Percentiles rank a stretch among this genome's conserved stretches.
Conservation (phyloP, 2,329 filamentous ascomycete species). For the Aspergillus sp. region DNA sequence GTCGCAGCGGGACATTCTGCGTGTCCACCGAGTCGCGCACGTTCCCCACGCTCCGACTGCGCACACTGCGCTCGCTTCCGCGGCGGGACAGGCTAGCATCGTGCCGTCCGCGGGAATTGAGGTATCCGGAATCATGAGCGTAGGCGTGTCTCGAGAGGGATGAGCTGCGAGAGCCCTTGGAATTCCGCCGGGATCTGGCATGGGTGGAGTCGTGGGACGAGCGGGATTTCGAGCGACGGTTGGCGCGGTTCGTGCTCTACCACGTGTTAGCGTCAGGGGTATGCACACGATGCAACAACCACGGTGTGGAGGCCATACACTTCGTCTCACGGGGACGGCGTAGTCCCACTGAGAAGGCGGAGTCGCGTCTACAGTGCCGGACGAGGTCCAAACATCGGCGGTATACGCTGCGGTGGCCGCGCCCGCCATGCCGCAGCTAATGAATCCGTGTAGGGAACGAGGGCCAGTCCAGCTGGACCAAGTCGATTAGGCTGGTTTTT, state of each 20-base stretch:
- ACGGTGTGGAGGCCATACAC: slow-evolving; percentile 25
- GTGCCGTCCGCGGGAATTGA: slow-evolving; percentile 32
- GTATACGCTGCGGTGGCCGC: slow-evolving; percentile 39
- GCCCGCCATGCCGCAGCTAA: slow-evolving; percentile 38
- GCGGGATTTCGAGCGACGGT: slow-evolving; percentile 31
- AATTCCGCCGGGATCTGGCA: slow-evolving; percentile 21
- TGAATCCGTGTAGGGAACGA: slow-evolving; percentile 13
- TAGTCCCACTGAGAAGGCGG: slow-evolving; percentile 37
- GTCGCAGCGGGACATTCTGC: slow-evolving; percentile 16
- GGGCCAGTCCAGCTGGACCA: slow-evolving; percentile 37
- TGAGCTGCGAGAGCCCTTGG: slow-evolving; percentile 17
- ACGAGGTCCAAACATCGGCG: slow-evolving; percentile 38
- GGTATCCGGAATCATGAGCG: slow-evolving; percentile 28
- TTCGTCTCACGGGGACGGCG: slow-evolving; percentile 33
- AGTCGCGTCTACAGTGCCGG: slow-evolving; percentile 31
- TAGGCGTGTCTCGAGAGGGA: slow-evolving; percentile 31
- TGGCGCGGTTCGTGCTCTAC: slow-evolving; percentile 18
- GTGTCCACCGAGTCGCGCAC: slow-evolving; percentile 23
- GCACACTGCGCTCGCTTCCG: slow-evolving; percentile 39
- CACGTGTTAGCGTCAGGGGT: slow-evolving; percentile 14
- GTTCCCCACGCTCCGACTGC: slow-evolving; percentile 23
- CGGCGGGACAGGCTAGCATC: slow-evolving; percentile 34
- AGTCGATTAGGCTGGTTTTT: slow-evolving; percentile 1
- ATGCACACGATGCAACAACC: neutral
- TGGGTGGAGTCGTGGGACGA: slow-evolving; percentile 38